Conservation (phyloP, 164 flowering plant species). For the Buxus sempervirens region DNA sequence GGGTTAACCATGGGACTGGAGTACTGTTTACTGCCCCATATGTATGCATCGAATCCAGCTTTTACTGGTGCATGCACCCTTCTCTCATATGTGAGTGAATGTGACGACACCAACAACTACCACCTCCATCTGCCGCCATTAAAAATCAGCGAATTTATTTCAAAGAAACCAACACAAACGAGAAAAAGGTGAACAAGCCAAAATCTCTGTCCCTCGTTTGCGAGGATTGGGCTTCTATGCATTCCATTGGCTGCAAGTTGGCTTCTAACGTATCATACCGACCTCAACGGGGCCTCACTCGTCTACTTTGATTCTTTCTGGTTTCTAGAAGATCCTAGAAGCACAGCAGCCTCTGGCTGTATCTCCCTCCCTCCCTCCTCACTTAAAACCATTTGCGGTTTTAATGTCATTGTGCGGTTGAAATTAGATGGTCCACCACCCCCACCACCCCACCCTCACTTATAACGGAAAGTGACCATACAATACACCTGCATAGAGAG, state of each 20-base stretch:
- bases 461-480: conserved; percentile 39
- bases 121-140: too few species aligned
- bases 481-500: too few species aligned
- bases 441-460: conserved; percentile 20
- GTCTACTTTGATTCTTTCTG: background rate
- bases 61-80: too few species aligned
- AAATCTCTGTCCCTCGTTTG: background rate
- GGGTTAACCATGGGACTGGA: too few species aligned
- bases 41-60: too few species aligned
- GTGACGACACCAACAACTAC: too few species aligned
- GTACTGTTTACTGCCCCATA: too few species aligned
- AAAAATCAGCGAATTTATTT: too few species aligned
- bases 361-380: background rate
- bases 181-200: too few species aligned
- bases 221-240: conserved; percentile 13
- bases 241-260: conserved; percentile 21
- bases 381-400: background rate
- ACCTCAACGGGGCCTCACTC: too few species aligned
- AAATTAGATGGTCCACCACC: conserved; percentile 24
- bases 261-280: conserved; percentile 2
- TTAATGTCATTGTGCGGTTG: background rate
- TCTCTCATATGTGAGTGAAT: too few species aligned
- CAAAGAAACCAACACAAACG: too few species aligned
- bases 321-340: conserved; percentile 3
- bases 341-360: background rate